These are phyloP conservation scores for Penicillium sp. DNA, from an alignment of 2,329 filamentous ascomycete genomes.

Conservation along the genomic window DNA sequence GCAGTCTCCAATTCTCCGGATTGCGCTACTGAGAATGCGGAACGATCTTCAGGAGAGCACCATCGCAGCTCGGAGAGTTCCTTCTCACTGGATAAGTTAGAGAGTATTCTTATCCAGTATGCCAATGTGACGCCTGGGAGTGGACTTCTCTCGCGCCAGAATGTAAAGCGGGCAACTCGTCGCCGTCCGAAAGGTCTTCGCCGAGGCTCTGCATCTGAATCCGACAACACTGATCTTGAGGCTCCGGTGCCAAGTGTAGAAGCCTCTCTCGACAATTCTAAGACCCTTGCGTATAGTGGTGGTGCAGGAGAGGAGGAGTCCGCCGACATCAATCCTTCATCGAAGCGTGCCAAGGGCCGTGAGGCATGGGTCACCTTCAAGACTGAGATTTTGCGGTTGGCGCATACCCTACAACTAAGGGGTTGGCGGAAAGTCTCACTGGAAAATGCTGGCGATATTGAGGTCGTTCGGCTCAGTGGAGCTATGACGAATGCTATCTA, in stretches of 20 bases:
- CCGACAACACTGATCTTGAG: slow-evolving; percentile 82
- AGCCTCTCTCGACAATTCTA: slow-evolving; percentile 83
- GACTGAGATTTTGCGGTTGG: slow-evolving; percentile 83
- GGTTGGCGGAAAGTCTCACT: slow-evolving; percentile 83
- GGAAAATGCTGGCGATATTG: slow-evolving; percentile 47
- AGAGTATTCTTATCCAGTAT: slow-evolving; percentile 65
- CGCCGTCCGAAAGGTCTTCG: slow-evolving; percentile 45
- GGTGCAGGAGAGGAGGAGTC: slow-evolving; percentile 43
- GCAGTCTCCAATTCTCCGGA: slow-evolving; percentile 44
- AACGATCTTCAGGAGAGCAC: slow-evolving; percentile 12
- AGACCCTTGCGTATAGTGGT: slow-evolving; percentile 76
- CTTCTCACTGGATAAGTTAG: slow-evolving; percentile 77
- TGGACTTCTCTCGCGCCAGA: slow-evolving; percentile 18
- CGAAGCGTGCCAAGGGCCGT: slow-evolving; percentile 66
- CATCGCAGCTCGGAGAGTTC: slow-evolving; percentile 68
- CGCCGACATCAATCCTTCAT: slow-evolving; percentile 50
- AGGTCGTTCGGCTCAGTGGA: slow-evolving; percentile 67
- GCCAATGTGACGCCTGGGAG: slow-evolving; percentile 38
- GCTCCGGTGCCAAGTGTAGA: slow-evolving; percentile 83
- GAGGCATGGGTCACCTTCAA: slow-evolving; percentile 88
- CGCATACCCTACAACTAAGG: slow-evolving; percentile 86
- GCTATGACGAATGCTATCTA: slow-evolving; percentile 97
- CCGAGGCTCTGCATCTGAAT: slow-evolving; percentile 72
- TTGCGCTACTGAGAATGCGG: slow-evolving; percentile 38
- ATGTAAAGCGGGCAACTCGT: slow-evolving; percentile 28